Conservation (phyloP, 2,329 filamentous ascomycete genomes). For the Mycosphaerella sp. region DNA sequence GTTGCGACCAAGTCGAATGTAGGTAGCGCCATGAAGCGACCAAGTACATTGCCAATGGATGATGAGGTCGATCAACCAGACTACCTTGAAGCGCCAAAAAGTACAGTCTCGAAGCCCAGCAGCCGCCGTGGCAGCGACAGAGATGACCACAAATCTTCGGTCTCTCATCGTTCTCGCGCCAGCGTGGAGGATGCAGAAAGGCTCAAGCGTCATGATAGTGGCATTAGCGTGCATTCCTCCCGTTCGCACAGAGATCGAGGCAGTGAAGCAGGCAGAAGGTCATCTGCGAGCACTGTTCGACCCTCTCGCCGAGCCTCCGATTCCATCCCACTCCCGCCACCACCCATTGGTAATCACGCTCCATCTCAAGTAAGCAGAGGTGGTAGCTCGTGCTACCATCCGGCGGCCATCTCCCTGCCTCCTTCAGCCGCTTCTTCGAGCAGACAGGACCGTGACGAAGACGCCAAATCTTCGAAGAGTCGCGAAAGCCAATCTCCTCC, state of each 20-base stretch:
- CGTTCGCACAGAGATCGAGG: slow-evolving; percentile 19
- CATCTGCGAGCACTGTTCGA: slow-evolving; percentile 30
- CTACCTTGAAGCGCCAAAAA: slow-evolving; percentile 22
- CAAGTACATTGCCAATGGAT: slow-evolving; percentile 21
- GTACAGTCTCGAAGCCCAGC: slow-evolving; percentile 14
- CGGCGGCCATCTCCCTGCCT: slow-evolving; percentile 25
- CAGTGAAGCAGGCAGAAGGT: slow-evolving; percentile 20
- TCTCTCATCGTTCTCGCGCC: slow-evolving; percentile 13
- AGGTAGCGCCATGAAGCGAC: slow-evolving; percentile 17
- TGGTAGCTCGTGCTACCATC: slow-evolving; percentile 21
- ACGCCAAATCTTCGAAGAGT: background rate
- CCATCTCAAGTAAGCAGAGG: slow-evolving; percentile 13
- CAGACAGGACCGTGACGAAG: background rate
- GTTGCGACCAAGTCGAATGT: slow-evolving; percentile 10
- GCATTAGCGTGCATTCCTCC: slow-evolving; percentile 24
- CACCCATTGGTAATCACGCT: slow-evolving; percentile 9
- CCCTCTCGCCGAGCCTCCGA: slow-evolving; percentile 16
- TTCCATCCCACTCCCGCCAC: slow-evolving; percentile 13
- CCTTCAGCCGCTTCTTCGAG: slow-evolving; percentile 9
- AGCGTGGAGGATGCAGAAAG: slow-evolving; percentile 17
- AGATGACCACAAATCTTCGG: slow-evolving; percentile 4
- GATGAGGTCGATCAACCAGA: slow-evolving; percentile 5
- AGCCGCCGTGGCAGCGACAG: slow-evolving; percentile 3
- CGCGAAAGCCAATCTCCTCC: slow-evolving; percentile 5
- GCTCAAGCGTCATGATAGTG: slow-evolving; percentile 29